Conservation (phyloP, 2,329 filamentous ascomycete species). For the Fusarium nematophilum region DNA sequence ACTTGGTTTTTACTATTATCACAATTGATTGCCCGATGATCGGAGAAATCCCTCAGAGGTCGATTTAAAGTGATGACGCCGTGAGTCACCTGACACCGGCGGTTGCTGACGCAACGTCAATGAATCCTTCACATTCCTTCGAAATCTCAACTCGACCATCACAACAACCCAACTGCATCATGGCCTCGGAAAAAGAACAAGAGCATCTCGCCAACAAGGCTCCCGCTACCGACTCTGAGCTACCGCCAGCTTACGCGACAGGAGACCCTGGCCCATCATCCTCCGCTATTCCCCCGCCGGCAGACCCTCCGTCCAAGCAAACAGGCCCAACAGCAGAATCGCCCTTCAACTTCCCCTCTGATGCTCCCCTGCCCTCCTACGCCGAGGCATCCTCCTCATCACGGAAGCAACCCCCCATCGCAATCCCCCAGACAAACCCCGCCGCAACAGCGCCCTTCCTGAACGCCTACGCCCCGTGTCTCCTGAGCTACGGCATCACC, state of each 20-base stretch:
- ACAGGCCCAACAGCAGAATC: constrained; percentile 45
- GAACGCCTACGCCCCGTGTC: constrained; percentile 50
- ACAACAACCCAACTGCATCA: not conserved
- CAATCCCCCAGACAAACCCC: constrained; percentile 54
- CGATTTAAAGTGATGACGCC: too few species aligned
- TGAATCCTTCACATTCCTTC: too few species aligned
- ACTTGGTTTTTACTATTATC: too few species aligned
- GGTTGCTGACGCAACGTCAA: too few species aligned
- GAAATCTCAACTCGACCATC: too few species aligned
- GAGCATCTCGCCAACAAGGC: constrained; percentile 17
- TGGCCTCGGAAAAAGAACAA: constrained; percentile 28
- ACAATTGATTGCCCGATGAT: too few species aligned
- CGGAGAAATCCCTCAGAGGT: too few species aligned
- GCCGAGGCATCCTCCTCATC: constrained; percentile 28
- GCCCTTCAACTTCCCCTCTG: constrained; percentile 55
- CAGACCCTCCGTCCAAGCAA: not conserved
- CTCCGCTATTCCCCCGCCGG: not conserved
- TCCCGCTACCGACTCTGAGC: not conserved
- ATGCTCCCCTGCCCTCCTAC: constrained; percentile 47
- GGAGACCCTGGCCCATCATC: constrained; percentile 7
- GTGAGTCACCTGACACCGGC: too few species aligned
- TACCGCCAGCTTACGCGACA: constrained; percentile 19
- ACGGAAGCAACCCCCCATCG: constrained; percentile 47
- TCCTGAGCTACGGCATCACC: constrained; percentile 53
- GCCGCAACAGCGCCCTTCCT: constrained; percentile 53